These are phyloP conservation scores for Verticillium klebahnii DNA, from an alignment of 2,329 filamentous ascomycete genomes.

Conservation along the genomic window DNA sequence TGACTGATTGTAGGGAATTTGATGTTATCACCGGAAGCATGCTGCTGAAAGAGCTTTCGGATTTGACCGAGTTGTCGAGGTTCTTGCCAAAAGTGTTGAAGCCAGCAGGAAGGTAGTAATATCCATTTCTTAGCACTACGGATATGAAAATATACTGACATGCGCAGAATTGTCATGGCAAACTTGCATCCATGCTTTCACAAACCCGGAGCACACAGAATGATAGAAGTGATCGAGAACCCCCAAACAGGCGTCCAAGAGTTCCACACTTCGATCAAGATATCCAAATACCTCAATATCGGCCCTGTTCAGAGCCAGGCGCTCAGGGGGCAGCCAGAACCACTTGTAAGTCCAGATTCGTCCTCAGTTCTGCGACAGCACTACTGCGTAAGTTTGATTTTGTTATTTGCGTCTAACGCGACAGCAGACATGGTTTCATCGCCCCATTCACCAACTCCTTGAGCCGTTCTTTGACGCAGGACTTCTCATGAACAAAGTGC, in stretches of 20 bases:
- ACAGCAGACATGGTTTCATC: background rate
- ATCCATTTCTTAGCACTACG: fast-evolving
- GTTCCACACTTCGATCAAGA: background rate
- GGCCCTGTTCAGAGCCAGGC: background rate
- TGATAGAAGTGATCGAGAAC: background rate
- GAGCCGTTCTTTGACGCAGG: background rate
- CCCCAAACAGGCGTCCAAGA: background rate
- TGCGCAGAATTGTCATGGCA: background rate
- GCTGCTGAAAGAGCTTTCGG: background rate
- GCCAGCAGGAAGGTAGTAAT: background rate
- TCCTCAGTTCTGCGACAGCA: too few species aligned
- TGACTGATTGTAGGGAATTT: background rate
- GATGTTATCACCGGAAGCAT: background rate
- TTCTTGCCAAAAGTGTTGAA: background rate
- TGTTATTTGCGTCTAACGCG: background rate
- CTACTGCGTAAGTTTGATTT: background rate
- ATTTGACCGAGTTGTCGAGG: background rate
- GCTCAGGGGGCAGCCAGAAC: background rate
- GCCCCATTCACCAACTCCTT: background rate
- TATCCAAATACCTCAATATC: background rate
- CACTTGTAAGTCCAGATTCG: background rate
- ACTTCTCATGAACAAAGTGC: background rate
- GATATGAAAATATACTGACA: background rate
- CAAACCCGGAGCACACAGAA: background rate
- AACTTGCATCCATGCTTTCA: background rate